Conservation (phyloP, 345 rosid species). For the Populus ilicifolia region DNA sequence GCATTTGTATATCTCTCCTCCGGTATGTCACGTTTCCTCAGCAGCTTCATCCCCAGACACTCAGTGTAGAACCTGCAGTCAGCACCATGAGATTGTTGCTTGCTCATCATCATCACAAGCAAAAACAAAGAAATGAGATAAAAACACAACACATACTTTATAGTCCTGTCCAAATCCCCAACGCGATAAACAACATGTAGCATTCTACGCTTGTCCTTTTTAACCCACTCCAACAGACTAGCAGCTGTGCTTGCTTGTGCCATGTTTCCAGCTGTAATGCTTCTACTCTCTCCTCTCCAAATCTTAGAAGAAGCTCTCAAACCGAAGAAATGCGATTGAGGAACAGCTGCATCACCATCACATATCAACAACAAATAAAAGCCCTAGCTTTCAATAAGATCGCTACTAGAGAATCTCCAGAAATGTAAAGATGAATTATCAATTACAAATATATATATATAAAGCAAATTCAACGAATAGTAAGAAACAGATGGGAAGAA, state of each 20-base stretch:
- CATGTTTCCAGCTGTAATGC: conserved; percentile 47
- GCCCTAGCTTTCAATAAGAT: background rate
- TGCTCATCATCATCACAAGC: background rate
- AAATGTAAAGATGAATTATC: background rate
- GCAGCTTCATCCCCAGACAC: conserved; percentile 95
- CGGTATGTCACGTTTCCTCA: conserved; percentile 93
- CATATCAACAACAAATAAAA: conserved; percentile 4
- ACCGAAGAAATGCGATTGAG: conserved; percentile 47
- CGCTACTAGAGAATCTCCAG: background rate
- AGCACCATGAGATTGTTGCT: background rate
- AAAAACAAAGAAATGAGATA: background rate
- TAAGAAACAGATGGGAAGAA: no score
- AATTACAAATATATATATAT: background rate
- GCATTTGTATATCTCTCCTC: conserved; percentile 97
- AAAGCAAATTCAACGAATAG: background rate
- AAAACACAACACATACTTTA: conserved; percentile 47
- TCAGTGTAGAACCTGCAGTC: conserved; percentile 79
- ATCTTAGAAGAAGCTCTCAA: conserved; percentile 42
- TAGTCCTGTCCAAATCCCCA: conserved; percentile 89
- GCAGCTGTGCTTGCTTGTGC: conserved; percentile 61
- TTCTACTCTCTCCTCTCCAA: conserved; percentile 42
- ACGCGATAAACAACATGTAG: conserved; percentile 97
- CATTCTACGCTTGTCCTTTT: conserved; percentile 80
- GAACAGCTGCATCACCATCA: conserved; percentile 43
- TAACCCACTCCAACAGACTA: conserved; percentile 41